Base-by-base conservation (phyloP, 2,329 filamentous ascomycete genomes). In the Venturiaceae sp. region DNA sequence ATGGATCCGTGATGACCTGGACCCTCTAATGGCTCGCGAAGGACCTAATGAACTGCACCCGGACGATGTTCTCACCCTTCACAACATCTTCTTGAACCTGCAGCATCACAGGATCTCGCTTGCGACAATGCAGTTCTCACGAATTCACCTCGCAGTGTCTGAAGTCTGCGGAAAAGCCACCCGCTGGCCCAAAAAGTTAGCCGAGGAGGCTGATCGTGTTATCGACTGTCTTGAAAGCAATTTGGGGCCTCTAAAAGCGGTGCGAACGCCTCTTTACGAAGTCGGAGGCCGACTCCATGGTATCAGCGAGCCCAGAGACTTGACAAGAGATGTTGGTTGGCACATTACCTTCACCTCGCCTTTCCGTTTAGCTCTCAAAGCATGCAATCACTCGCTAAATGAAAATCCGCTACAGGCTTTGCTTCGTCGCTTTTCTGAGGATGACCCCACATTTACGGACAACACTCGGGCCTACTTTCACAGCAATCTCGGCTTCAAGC, bases 1-100 rank as follows among this genome's bases (percentile, higher is more conserved):
- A 33, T 77, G 76, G 74, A 77, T 79, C 55, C 74, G 77, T 36
- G 75, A 79, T 63, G 70, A 72, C 5, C 72, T 79, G 16, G 77
- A 79, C 56, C 68, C 72, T 3, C 64, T 71, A 44, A 69, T 78
- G 52, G 75, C 77, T 5, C 73, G 71, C 19, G 71, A 77, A 39
- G 77, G 77, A 1, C 72, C 74, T 0, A 68, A 77, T 39, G 65
- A 66, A 3, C 65, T 79, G 32, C 66, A 67, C 14, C 68, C 74
- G 1, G 74, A 78, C 59, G 75, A 77, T 46, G 68, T 77, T 5
- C 62, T 78, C 19, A 67, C 62, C 5, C 67, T 79, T 11, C 74
- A 77, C 62, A 74, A 75, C 36, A 65, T 74, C 4, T 70, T 78
- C 26, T 59, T 66, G 26, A 34, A 26, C 9, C 50, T 59, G 19